phyloP scores from a whole-genome alignment of 495 filamentous ascomycete species.

The Aspergillus bridgeri region DNA sequence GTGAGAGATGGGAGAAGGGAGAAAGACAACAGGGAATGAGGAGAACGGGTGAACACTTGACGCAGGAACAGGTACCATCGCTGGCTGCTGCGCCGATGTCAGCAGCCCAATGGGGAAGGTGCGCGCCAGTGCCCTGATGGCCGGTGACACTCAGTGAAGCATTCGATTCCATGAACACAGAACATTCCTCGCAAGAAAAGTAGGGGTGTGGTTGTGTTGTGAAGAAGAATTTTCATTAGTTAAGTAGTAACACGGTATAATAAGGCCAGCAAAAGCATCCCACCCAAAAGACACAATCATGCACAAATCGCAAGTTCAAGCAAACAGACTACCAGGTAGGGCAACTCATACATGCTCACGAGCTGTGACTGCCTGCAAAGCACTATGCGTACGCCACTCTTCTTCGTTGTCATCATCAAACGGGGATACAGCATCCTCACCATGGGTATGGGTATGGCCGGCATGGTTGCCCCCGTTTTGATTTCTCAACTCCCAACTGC shows the following conservation, averaged over 20 bases:
- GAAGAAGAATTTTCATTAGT: not conserved
- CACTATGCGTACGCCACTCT: conserved; percentile 30
- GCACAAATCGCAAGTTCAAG: not conserved
- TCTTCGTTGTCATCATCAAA: conserved; percentile 22
- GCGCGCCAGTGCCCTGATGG: not conserved
- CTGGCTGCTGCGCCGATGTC: no score
- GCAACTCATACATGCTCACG: conserved; percentile 34
- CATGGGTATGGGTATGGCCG: not conserved
- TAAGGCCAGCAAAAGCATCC: no score
- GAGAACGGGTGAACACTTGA: not conserved
- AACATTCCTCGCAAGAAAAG: no score
- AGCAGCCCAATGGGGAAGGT: not conserved
- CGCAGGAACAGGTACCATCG: not conserved
- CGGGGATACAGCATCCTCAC: conserved; percentile 7
- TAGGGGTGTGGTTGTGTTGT: no score
- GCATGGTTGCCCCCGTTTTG: conserved; percentile 14
- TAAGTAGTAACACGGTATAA: not conserved
- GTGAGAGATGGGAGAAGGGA: not conserved
- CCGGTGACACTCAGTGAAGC: not conserved
- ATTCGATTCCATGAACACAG: no score
- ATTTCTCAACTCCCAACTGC: conserved; percentile 52
- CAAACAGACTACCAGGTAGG: no score
- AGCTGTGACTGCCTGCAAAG: conserved; percentile 27
- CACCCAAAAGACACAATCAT: not conserved
- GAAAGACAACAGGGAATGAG: not conserved